phyloP scores from a whole-genome alignment of 2,329 filamentous ascomycete genomes.

The Orbilia ellipsospora region DNA sequence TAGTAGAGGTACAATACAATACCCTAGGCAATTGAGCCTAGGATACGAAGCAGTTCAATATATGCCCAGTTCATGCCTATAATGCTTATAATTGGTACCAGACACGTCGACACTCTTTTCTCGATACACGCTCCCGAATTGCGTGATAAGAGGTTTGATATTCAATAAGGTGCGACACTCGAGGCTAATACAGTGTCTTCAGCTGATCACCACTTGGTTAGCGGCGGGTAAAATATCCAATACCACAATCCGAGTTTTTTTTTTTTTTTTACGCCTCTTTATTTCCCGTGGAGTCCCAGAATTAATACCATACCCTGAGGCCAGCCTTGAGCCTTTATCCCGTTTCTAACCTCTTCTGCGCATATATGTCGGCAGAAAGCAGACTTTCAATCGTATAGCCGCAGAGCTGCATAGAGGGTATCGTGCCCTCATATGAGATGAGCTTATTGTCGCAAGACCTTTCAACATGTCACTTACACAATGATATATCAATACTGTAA shows the following conservation, averaged over 20 bases:
- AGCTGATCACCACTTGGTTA: not conserved
- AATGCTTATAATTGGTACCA: conserved; percentile 17
- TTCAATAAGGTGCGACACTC: not conserved
- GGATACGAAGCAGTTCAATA: not conserved
- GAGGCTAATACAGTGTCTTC: not conserved
- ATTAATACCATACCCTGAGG: not conserved
- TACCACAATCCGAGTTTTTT: conserved; percentile 5
- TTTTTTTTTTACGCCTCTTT: too few relatives aligned
- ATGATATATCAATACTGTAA: too few relatives aligned
- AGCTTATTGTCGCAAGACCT: too few relatives aligned
- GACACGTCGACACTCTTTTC: conserved; percentile 9
- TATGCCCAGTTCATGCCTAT: too few relatives aligned
- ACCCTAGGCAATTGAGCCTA: too few relatives aligned
- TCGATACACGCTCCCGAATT: conserved; percentile 36
- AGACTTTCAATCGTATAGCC: not conserved
- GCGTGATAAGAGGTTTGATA: conserved; percentile 27
- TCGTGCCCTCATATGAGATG: conserved; percentile 28
- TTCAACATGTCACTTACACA: too few relatives aligned
- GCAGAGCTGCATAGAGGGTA: conserved; percentile 3
- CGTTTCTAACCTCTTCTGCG: conserved; percentile 7
- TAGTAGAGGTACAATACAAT: too few relatives aligned
- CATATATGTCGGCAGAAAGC: conserved; percentile 11
- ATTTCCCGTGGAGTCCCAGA: too few relatives aligned
- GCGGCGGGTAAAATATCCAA: conserved; percentile 39
- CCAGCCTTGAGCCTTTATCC: conserved; percentile 18